Evolutionary conservation across 495 filamentous ascomycete species (phyloP).

Genomic region (Trichoderma virens): DNA sequence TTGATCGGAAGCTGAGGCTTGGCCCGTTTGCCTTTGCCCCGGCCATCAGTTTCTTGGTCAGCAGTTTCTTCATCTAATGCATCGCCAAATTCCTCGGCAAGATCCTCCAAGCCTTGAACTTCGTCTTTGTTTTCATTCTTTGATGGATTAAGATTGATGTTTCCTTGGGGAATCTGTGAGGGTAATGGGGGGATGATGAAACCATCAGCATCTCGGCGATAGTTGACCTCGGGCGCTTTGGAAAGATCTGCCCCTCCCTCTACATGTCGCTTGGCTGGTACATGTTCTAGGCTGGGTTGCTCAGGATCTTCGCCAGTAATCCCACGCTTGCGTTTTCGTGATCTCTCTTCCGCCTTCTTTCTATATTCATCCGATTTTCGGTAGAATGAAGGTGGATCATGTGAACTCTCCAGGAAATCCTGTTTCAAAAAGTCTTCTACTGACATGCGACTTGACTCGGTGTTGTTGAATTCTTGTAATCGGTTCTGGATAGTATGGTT

Average conservation of each 20-base stretch:
- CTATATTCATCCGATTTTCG: slow-evolving; percentile 46
- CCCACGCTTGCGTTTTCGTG: slow-evolving; percentile 36
- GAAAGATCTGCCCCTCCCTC: slow-evolving; percentile 11
- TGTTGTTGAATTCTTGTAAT: slow-evolving; percentile 79
- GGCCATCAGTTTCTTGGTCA: neutral
- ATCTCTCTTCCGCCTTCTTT: slow-evolving; percentile 31
- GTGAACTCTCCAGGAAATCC: slow-evolving; percentile 40
- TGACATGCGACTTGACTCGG: slow-evolving; percentile 68
- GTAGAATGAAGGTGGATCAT: slow-evolving; percentile 79
- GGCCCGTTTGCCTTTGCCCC: slow-evolving; percentile 13
- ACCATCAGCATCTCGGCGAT: slow-evolving; percentile 43
- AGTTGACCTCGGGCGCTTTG: slow-evolving; percentile 14
- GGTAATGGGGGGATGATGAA: slow-evolving; percentile 40
- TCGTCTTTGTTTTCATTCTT: neutral
- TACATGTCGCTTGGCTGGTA: slow-evolving; percentile 5
- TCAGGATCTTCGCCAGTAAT: neutral
- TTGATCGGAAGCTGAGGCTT: slow-evolving; percentile 26
- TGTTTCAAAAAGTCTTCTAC: slow-evolving; percentile 79
- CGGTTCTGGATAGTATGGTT: slow-evolving; percentile 84
- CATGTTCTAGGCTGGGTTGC: slow-evolving; percentile 8
- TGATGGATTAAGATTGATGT: neutral
- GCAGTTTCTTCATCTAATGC: slow-evolving; percentile 19
- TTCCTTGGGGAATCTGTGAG: slow-evolving; percentile 3
- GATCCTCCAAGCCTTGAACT: slow-evolving; percentile 19
- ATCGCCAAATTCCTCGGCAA: slow-evolving; percentile 31